phyloP scores from a whole-genome alignment of 2,329 filamentous ascomycete genomes.

The Lasiodiplodia gonubiensis region DNA sequence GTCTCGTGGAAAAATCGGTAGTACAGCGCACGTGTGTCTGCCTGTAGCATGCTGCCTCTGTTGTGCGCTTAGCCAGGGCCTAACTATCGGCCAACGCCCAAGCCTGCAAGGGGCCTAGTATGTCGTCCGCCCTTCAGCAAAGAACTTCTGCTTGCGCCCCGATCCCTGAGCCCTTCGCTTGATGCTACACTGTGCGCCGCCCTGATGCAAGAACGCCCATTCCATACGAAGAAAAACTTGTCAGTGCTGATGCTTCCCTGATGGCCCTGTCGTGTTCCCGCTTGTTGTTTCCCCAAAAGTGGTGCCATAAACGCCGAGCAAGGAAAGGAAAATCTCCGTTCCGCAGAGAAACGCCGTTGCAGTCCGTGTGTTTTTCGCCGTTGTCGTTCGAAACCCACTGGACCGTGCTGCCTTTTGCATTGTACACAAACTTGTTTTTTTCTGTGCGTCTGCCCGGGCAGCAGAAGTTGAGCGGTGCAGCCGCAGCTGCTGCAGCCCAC shows the following conservation, averaged over 20 bases:
- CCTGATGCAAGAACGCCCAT: conserved; percentile 6
- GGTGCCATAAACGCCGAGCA: neutral
- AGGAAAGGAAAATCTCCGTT: conserved; percentile 1
- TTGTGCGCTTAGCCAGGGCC: neutral
- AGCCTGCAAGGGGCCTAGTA: neutral
- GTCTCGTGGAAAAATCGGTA: neutral
- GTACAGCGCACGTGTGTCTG: neutral
- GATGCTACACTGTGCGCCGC: neutral
- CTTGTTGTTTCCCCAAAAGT: neutral
- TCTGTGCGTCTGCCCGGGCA: neutral
- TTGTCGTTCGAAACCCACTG: neutral
- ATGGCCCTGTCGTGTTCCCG: neutral
- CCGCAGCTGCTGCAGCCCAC: neutral
- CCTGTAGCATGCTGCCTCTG: neutral
- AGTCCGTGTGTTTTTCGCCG: neutral
- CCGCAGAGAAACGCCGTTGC: neutral
- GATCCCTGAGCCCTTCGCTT: conserved; percentile 8
- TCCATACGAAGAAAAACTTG: neutral
- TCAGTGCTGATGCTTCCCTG: neutral
- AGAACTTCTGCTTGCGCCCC: neutral
- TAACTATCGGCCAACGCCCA: neutral
- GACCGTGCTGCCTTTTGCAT: neutral
- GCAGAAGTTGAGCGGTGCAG: neutral
- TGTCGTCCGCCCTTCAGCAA: neutral
- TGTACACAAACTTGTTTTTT: neutral